Percentiles rank a stretch among this genome's conserved stretches.
Conservation (phyloP, 106 monocot genomes). For the Chionographis japonica region DNA sequence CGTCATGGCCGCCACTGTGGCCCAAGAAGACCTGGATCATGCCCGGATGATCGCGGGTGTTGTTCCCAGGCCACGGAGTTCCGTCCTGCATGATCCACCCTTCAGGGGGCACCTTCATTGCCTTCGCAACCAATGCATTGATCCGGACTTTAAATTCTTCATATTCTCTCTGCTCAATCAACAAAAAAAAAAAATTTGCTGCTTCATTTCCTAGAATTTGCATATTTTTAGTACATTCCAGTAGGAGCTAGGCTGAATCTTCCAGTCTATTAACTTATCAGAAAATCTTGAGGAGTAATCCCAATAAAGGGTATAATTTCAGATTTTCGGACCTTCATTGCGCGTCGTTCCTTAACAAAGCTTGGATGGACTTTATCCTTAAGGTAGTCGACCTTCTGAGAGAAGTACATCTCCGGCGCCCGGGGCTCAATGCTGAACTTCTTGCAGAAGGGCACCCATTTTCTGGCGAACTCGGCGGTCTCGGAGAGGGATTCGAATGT, state of each 20-base stretch:
- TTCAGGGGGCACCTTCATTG: slow-evolving; percentile 72
- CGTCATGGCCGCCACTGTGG: slow-evolving; percentile 82
- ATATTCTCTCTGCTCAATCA: slow-evolving; percentile 72
- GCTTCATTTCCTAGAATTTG: no score
- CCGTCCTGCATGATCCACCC: slow-evolving; percentile 95
- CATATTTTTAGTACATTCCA: no score
- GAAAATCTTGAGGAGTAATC: no score
- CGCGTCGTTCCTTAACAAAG: slow-evolving; percentile 91
- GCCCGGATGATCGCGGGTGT: slow-evolving; percentile 93
- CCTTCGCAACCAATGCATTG: slow-evolving; percentile 93
- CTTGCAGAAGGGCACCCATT: slow-evolving; percentile 99
- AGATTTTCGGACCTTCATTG: slow-evolving; percentile 69
- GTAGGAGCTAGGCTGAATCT: no score
- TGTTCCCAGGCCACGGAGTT: slow-evolving; percentile 94
- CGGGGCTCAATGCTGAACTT: slow-evolving; percentile 88
- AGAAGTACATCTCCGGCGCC: slow-evolving; percentile 96
- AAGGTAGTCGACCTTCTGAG: slow-evolving; percentile 79
- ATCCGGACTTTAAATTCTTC: slow-evolving; percentile 94
- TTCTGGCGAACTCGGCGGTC: slow-evolving; percentile 85
- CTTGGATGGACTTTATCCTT: slow-evolving; percentile 94
- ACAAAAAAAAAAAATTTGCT: background rate
- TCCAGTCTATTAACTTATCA: no score
- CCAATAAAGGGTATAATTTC: background rate
- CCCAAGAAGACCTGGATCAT: slow-evolving; percentile 99
- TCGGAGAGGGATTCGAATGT: slow-evolving; percentile 93